Percentiles rank a stretch among this genome's conserved stretches.
Evolutionary conservation across 2,329 filamentous ascomycete genomes (phyloP).

Genomic region (Trichoderma aggressivum): DNA sequence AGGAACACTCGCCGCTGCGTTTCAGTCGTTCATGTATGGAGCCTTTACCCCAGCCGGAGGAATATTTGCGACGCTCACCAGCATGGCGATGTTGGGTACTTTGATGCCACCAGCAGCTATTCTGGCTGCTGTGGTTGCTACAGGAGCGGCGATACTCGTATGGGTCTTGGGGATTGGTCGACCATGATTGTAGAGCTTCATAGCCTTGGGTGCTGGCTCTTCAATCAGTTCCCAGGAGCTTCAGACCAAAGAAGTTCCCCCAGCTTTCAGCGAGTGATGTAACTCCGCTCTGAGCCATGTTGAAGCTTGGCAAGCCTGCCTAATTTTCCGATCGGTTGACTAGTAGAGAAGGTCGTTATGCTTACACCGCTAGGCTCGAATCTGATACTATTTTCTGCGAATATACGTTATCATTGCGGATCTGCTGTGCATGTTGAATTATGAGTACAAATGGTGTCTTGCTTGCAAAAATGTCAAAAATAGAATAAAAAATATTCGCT

Average conservation of each 20-base stretch:
- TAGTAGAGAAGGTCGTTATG: background rate
- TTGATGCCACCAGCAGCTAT: constrained; percentile 16
- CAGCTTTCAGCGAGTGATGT: background rate
- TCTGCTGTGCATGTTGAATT: background rate
- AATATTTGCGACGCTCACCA: constrained; percentile 13
- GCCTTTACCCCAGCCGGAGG: constrained; percentile 13
- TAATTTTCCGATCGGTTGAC: background rate
- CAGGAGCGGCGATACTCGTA: background rate
- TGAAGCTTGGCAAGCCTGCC: background rate
- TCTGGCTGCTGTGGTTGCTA: background rate
- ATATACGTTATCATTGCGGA: background rate
- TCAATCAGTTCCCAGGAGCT: no score
- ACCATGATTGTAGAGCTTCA: background rate
- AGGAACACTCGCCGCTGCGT: constrained; percentile 14
- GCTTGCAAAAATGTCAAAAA: background rate
- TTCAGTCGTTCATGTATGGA: constrained; percentile 17
- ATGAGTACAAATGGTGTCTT: background rate
- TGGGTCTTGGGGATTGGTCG: constrained; percentile 2
- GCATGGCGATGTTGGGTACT: constrained; percentile 16
- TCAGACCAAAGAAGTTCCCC: background rate
- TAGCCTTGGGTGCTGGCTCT: no score
- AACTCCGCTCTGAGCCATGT: background rate
- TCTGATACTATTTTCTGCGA: background rate
- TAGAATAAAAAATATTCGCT: background rate
- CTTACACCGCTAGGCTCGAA: background rate